Percentiles rank a stretch among this genome's conserved stretches.
These are phyloP conservation scores for Huiozyma naganishii DNA, from an alignment of 805 yeast species.

Conservation along the genomic window DNA sequence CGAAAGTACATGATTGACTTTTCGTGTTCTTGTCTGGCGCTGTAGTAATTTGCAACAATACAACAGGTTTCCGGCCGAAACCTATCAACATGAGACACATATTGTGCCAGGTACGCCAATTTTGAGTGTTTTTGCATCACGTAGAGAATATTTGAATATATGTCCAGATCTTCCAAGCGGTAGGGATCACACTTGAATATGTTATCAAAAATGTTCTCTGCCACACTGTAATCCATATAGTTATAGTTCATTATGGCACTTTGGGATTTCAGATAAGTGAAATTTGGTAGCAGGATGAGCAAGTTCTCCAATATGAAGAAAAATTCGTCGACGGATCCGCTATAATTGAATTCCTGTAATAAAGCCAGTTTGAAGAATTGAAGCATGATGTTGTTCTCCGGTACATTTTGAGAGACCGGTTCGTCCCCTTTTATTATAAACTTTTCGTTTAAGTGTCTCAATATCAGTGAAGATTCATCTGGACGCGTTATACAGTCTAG, in stretches of 20 bases:
- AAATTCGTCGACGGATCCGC: slow-evolving; percentile 38
- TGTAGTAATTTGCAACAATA: slow-evolving; percentile 85
- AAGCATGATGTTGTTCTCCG: slow-evolving; percentile 28
- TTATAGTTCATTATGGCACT: slow-evolving; percentile 75
- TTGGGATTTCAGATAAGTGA: slow-evolving; percentile 67
- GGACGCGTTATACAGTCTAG: slow-evolving; percentile 47
- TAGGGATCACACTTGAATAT: slow-evolving; percentile 68
- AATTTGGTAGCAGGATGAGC: slow-evolving; percentile 52
- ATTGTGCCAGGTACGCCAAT: slow-evolving; percentile 76
- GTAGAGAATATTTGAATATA: slow-evolving; percentile 87
- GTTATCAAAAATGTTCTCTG: slow-evolving; percentile 70
- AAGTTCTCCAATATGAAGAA: slow-evolving; percentile 40
- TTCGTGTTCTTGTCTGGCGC: slow-evolving; percentile 86
- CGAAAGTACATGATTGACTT: slow-evolving; percentile 88
- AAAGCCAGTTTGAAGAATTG: slow-evolving; percentile 54
- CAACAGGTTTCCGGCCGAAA: slow-evolving; percentile 93
- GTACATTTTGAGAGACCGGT: slow-evolving; percentile 8
- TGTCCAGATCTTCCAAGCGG: slow-evolving; percentile 82
- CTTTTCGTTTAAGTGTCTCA: slow-evolving; percentile 28
- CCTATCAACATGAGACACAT: slow-evolving; percentile 69
- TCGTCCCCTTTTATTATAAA: slow-evolving; percentile 8
- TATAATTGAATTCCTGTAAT: slow-evolving; percentile 69
- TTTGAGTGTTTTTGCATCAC: slow-evolving; percentile 86
- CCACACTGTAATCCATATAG: slow-evolving; percentile 71
- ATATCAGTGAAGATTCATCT: slow-evolving; percentile 45